phyloP scores from a whole-genome alignment of 2,329 filamentous ascomycete species.

The Escovopsis sp. region DNA sequence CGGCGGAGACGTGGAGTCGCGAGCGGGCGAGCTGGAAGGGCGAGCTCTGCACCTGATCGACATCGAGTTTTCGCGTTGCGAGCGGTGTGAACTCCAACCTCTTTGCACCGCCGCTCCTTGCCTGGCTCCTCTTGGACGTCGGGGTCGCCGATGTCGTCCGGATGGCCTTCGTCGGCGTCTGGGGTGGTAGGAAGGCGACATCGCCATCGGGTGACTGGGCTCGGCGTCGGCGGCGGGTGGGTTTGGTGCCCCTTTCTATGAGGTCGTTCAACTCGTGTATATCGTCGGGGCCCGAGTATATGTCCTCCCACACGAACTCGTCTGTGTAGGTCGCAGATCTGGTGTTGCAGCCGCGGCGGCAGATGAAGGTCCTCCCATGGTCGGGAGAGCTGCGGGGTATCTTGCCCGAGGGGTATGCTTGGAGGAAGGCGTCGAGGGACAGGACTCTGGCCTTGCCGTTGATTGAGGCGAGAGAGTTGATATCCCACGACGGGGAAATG shows the following conservation, averaged over 20 bases:
- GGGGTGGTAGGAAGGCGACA: slow-evolving; percentile 18
- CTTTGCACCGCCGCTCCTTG: slow-evolving; percentile 31
- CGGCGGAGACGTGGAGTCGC: slow-evolving; percentile 82
- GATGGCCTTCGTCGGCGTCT: slow-evolving; percentile 23
- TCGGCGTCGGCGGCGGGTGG: slow-evolving; percentile 29
- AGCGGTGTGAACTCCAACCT: slow-evolving; percentile 89
- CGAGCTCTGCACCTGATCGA: slow-evolving; percentile 59
- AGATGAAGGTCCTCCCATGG: slow-evolving; percentile 77
- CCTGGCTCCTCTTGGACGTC: slow-evolving; percentile 16
- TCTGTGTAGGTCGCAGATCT: slow-evolving; percentile 82
- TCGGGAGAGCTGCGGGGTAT: slow-evolving; percentile 59
- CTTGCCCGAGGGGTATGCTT: slow-evolving; percentile 58
- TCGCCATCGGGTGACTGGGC: slow-evolving; percentile 19
- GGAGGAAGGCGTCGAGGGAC: slow-evolving; percentile 54
- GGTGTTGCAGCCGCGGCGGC: slow-evolving; percentile 77
- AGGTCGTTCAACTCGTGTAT: slow-evolving; percentile 51
- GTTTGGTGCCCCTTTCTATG: slow-evolving; percentile 59
- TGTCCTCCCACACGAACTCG: slow-evolving; percentile 82
- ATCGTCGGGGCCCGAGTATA: slow-evolving; percentile 53
- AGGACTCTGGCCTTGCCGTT: slow-evolving; percentile 76
- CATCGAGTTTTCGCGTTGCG: slow-evolving; percentile 73
- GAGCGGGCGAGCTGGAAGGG: slow-evolving; percentile 86
- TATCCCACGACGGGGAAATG: slow-evolving; percentile 72
- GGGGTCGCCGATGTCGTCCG: slow-evolving; percentile 15
- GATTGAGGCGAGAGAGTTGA: slow-evolving; percentile 76